Evolutionary conservation across 73 alveolate species (phyloP).

Genomic region (Tetrahymena thermophila): DNA sequence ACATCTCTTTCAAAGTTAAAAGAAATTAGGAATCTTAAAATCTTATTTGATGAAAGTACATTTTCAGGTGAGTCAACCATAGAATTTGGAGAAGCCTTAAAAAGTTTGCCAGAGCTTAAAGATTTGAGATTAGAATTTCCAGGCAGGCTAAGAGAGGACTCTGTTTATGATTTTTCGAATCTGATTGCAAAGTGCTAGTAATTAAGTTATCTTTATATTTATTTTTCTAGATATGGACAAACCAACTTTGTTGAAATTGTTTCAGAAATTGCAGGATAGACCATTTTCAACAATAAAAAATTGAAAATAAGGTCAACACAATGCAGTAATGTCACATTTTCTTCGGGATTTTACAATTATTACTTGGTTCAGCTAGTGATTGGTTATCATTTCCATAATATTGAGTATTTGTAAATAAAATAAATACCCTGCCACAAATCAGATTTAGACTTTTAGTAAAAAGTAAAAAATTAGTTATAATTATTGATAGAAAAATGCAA

Average conservation of each 20-base stretch:
- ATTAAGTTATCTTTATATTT: neutral
- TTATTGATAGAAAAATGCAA: neutral
- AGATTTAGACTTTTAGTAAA: neutral
- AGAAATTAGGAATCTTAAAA: neutral
- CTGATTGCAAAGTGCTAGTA: neutral
- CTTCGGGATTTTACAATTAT: neutral
- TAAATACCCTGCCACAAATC: neutral
- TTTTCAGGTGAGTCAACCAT: neutral
- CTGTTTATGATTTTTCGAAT: neutral
- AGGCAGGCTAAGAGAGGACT: neutral
- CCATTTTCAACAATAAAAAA: neutral
- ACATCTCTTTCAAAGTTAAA: neutral
- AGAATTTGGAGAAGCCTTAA: neutral
- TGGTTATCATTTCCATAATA: neutral
- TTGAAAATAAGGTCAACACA: neutral
- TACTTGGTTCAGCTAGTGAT: neutral
- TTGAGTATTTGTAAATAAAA: neutral
- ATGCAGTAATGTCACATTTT: neutral
- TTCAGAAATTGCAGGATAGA: neutral
- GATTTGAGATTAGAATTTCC: neutral
- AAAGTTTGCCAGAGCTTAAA: neutral
- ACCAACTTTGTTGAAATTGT: neutral
- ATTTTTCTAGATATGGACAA: neutral
- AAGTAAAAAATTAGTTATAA: neutral
- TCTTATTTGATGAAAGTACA: neutral